Conservation (phyloP, 2,329 filamentous ascomycete species). For the Lecanicillium sp. region DNA sequence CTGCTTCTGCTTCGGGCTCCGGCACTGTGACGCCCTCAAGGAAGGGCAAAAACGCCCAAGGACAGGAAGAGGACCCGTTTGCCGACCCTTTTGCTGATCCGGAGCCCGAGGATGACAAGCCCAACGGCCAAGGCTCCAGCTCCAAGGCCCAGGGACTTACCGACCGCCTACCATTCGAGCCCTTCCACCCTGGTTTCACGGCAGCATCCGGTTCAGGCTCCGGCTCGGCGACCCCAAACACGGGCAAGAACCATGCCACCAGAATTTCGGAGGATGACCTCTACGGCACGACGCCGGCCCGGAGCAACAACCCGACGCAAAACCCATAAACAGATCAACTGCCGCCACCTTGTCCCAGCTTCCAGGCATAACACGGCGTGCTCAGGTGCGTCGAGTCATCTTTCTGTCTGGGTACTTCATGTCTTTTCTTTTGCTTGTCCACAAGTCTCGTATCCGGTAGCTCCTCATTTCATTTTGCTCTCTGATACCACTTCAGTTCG, state of each 20-base stretch:
- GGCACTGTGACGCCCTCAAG: slow-evolving; percentile 10
- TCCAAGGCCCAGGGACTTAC: slow-evolving; percentile 3
- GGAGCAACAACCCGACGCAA: too few relatives aligned
- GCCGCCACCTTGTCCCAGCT: too few relatives aligned
- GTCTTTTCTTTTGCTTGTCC: too few relatives aligned
- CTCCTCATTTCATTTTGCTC: too few relatives aligned
- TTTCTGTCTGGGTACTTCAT: too few relatives aligned
- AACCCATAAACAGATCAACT: too few relatives aligned
- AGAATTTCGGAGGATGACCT: slow-evolving; percentile 4
- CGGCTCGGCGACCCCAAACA: not conserved
- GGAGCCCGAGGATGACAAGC: slow-evolving; percentile 9
- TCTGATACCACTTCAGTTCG: too few relatives aligned
- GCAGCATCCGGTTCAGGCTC: slow-evolving; percentile 4
- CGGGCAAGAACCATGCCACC: not conserved
- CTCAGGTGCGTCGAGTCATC: too few relatives aligned
- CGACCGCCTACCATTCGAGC: slow-evolving; percentile 24
- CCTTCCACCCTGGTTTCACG: slow-evolving; percentile 30
- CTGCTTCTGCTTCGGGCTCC: slow-evolving; percentile 15
- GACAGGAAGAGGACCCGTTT: slow-evolving; percentile 17
- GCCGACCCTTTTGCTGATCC: slow-evolving; percentile 29
- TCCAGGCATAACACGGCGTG: too few relatives aligned
- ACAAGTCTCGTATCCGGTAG: too few relatives aligned
- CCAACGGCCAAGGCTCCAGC: not conserved
- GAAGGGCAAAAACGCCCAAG: slow-evolving; percentile 11
- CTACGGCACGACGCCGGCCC: not conserved